Conservation (phyloP, 2,329 filamentous ascomycete genomes). For the Sphaerulina vaccinii region DNA sequence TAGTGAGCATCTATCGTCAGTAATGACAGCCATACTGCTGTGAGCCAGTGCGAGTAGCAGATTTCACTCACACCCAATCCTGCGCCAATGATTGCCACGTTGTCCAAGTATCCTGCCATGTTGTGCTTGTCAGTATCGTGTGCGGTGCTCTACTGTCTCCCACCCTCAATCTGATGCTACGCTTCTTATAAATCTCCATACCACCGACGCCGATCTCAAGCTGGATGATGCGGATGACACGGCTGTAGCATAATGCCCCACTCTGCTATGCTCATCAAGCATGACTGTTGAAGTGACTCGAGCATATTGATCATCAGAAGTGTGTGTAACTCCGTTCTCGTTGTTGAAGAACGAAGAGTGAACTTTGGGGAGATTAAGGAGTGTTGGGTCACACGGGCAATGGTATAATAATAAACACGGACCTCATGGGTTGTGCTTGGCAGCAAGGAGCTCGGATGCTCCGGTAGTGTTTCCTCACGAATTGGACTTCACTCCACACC, state of each 20-base stretch:
- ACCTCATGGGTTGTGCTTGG: too few species aligned
- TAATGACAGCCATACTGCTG: not conserved
- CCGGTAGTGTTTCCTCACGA: too few species aligned
- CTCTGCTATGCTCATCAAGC: not conserved
- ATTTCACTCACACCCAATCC: conserved; percentile 20
- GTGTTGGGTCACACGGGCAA: too few species aligned
- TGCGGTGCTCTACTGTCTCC: not conserved
- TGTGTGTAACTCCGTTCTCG: not conserved
- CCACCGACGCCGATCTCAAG: not conserved
- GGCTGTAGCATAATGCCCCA: not conserved
- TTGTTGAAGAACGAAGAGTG: too few species aligned
- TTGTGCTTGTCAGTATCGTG: not conserved
- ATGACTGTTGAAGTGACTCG: not conserved
- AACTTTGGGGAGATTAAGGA: too few species aligned
- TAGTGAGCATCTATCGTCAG: not conserved
- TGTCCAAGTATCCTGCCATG: conserved; percentile 19
- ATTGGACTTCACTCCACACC: too few species aligned
- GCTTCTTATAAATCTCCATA: not conserved
- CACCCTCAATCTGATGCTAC: not conserved
- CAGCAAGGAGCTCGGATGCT: too few species aligned
- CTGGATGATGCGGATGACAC: not conserved
- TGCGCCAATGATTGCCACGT: conserved; percentile 25
- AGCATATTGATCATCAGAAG: not conserved
- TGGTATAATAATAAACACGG: too few species aligned
- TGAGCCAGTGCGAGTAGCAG: too few species aligned